Conservation (phyloP, 129 eudicot species). For the Smallanthus sonchifolius region DNA sequence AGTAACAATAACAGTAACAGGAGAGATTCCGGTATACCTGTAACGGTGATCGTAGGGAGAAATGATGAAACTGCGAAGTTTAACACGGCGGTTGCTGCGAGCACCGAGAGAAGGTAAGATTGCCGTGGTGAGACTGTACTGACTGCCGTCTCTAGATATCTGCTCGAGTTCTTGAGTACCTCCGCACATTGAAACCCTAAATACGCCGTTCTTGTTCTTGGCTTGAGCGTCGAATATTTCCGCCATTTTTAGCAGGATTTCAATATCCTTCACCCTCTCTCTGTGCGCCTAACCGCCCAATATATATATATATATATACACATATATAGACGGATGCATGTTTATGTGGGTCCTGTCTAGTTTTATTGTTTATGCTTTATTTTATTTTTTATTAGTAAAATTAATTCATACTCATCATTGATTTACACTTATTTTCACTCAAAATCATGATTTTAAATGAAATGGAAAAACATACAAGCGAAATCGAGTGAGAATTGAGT, state of each 20-base stretch:
- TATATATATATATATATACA: not conserved
- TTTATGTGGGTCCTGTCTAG: not conserved
- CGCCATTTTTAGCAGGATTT: slow-evolving; percentile 30
- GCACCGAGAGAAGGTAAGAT: slow-evolving; percentile 84
- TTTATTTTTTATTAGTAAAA: no score
- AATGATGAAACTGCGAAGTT: slow-evolving; percentile 45
- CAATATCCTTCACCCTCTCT: not conserved
- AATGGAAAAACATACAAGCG: no score
- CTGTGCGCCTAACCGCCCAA: not conserved
- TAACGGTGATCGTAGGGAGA: slow-evolving; percentile 70
- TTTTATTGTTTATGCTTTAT: not conserved
- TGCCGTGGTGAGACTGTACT: slow-evolving; percentile 59
- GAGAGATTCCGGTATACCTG: slow-evolving; percentile 38
- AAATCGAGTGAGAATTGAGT: no score
- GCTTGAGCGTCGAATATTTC: slow-evolving; percentile 14
- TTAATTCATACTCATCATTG: no score
- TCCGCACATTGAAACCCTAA: slow-evolving; percentile 52
- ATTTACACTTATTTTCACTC: no score
- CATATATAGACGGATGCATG: not conserved
- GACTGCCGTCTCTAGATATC: slow-evolving; percentile 73
- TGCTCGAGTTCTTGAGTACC: slow-evolving; percentile 51
- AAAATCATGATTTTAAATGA: no score
- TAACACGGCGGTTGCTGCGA: slow-evolving; percentile 51
- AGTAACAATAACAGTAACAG: not conserved
- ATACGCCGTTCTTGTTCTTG: slow-evolving; percentile 14